Evolutionary conservation across 2,329 filamentous ascomycete species (phyloP), one percentile per base, ranked within the genome.

Genomic region (Sclerotinia sclerotiorum): DNA sequence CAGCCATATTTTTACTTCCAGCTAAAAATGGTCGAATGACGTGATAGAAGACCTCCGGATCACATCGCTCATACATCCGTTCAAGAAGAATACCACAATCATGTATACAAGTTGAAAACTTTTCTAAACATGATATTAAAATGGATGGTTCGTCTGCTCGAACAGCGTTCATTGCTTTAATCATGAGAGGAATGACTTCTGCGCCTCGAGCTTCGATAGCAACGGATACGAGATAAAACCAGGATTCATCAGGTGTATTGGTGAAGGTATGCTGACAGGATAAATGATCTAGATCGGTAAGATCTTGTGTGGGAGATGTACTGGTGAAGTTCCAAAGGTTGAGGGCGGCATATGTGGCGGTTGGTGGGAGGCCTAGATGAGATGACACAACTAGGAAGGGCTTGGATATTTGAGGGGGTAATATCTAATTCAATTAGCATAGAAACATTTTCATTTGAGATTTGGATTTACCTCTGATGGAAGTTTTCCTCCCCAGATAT

Each of bases 171-270:
- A 97, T 89, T 2, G 94, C 94, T 39, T 85, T 80, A 32, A 96
- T 82, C 88, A 97, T 93, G 67, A 89, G 79, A 0, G 92, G 90
- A 69, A 97, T 88, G 46, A 92, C 87, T 0, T 85, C 82, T 0
- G 89, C 93, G 0, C 90, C 93, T 58, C 88, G 85, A 46, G 92
- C 90, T 80, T 98, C 94, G 77, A 97, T 96, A 24, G 94, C 93
- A 0, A 95, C 90, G 0, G 92, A 97, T 70, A 97, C 85, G 49
- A 95, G 83, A 74, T 94, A 94, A 80, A 98, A 98, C 94, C 94
- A 97, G 74, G 93, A 93, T 79, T 98, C 94, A 73, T 96, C 93
- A 63, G 90, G 81, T 10, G 92, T 95, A 35, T 93, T 94, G 5
- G 93, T 97, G 75, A 97, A 95, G 17, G 94, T 96, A 76, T 90